phyloP scores from a whole-genome alignment of 306 rosid genomes.

The Trichosanthes cucumerina region DNA sequence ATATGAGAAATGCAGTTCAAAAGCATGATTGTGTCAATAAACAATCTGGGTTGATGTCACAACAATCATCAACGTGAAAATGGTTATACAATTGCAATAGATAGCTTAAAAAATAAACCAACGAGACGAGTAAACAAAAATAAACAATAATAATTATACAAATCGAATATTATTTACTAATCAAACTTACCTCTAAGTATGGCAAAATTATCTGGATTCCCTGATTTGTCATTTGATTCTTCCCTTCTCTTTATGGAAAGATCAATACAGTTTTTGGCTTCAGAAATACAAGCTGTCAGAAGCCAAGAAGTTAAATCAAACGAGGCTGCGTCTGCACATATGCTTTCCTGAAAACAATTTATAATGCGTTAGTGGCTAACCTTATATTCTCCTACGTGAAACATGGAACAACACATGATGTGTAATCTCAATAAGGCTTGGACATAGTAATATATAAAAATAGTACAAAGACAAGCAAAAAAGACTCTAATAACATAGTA shows the following conservation, averaged over 20 bases:
- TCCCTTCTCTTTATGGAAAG: conserved; percentile 61
- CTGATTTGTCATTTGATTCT: conserved; percentile 56
- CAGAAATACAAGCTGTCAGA: conserved; percentile 75
- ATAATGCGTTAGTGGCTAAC: conserved; percentile 11
- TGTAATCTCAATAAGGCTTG: conserved; percentile 6
- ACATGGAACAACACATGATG: not conserved
- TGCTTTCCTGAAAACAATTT: conserved; percentile 60
- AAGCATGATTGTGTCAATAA: not conserved
- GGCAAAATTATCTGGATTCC: conserved; percentile 72
- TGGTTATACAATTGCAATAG: not conserved
- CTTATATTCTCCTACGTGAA: conserved; percentile 14
- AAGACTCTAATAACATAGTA: conserved; percentile 12
- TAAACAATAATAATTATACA: not conserved
- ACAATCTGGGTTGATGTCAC: not conserved
- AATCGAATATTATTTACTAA: conserved; percentile 5
- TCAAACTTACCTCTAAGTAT: conserved; percentile 67
- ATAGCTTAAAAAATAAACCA: conserved; percentile 10
- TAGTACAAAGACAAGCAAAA: conserved; percentile 7
- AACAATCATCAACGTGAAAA: not conserved
- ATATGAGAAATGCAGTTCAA: not conserved
- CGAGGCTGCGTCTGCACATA: conserved; percentile 96
- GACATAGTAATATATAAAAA: not conserved
- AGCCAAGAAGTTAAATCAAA: conserved; percentile 89
- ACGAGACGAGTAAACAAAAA: not conserved
- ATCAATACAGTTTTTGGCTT: conserved; percentile 68